A percentile compares a stretch with the other conserved stretches of the same genome.
phyloP scores from a whole-genome alignment of 169 alveolate genomes.

The Perkinsus chesapeaki region DNA sequence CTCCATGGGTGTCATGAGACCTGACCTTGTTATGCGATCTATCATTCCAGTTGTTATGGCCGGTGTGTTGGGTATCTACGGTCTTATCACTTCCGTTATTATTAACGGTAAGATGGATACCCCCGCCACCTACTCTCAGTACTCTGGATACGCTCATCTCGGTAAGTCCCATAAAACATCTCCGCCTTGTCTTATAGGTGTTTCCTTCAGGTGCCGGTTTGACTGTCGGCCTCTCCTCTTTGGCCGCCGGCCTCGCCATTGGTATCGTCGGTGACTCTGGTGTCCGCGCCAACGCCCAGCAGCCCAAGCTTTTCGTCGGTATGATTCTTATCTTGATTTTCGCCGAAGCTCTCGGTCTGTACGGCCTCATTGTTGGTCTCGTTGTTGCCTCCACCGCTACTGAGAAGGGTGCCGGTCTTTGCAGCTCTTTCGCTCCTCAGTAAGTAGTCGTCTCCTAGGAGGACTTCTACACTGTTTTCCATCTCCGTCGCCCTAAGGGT shows the following conservation, averaged over 20 bases:
- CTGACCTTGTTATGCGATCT: constrained; percentile 97
- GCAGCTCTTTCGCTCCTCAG: not conserved
- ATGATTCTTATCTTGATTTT: constrained; percentile 96
- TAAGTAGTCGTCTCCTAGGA: not conserved
- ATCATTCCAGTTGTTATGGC: constrained; percentile 99
- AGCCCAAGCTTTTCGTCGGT: constrained; percentile 94
- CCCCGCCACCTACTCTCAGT: constrained; percentile 65
- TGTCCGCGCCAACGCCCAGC: constrained; percentile 98
- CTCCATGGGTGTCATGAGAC: constrained; percentile 98
- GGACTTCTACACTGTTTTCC: not conserved
- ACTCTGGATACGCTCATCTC: constrained; percentile 89
- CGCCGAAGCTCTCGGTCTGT: constrained; percentile 97
- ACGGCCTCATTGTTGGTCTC: constrained; percentile 61
- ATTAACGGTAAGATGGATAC: constrained; percentile 31
- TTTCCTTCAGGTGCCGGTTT: constrained; percentile 35
- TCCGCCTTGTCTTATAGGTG: not conserved
- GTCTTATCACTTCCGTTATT: constrained; percentile 55
- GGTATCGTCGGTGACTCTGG: constrained; percentile 99
- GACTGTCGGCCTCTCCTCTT: constrained; percentile 45
- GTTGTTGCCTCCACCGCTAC: not conserved
- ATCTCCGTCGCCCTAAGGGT: constrained; percentile 2
- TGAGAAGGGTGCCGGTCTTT: constrained; percentile 3
- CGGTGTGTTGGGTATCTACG: constrained; percentile 97
- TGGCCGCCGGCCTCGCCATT: constrained; percentile 98
- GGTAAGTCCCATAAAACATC: constrained; percentile 4